Evolutionary conservation across 768 basidiomycete species (phyloP).

Genomic region (Amanita pallidorosea): DNA sequence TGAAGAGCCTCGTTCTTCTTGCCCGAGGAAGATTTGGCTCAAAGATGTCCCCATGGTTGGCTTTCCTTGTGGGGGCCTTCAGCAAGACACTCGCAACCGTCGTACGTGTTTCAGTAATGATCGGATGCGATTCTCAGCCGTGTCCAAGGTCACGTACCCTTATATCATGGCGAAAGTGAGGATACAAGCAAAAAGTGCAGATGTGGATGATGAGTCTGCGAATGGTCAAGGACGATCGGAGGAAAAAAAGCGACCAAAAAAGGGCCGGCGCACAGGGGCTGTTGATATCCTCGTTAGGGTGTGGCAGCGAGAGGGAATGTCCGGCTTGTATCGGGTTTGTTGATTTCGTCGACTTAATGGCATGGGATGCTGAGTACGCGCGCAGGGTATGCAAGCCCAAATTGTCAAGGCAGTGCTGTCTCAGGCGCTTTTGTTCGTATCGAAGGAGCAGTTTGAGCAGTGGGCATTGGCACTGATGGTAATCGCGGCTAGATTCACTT

Average conservation of each 20-base stretch:
- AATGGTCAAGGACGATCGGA: slow-evolving; percentile 26
- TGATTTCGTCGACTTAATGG: neutral
- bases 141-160: slow-evolving; percentile 75
- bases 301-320: slow-evolving; percentile 64
- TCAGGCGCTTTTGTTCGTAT: slow-evolving; percentile 92
- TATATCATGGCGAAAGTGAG: slow-evolving; percentile 97
- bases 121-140: neutral
- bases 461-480: slow-evolving; percentile 72
- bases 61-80: slow-evolving; percentile 82
- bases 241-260: slow-evolving; percentile 31
- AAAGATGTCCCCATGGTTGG: slow-evolving; percentile 68
- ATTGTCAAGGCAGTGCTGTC: slow-evolving; percentile 92
- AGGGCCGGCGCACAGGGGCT: slow-evolving; percentile 56
- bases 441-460: slow-evolving; percentile 94
- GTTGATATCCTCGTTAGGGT: slow-evolving; percentile 65
- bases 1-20: slow-evolving; percentile 65
- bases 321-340: slow-evolving; percentile 93
- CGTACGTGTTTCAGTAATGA: slow-evolving; percentile 34
- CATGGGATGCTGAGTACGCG: neutral
- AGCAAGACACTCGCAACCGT: slow-evolving; percentile 95
- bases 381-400: slow-evolving; percentile 91
- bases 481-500: slow-evolving; percentile 30
- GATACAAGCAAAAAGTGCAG: slow-evolving; percentile 75
- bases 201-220: slow-evolving; percentile 35
- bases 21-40: slow-evolving; percentile 35